These are phyloP conservation scores for Fistulinella prunicolor DNA, from an alignment of 768 basidiomycete species.

Conservation along the genomic window DNA sequence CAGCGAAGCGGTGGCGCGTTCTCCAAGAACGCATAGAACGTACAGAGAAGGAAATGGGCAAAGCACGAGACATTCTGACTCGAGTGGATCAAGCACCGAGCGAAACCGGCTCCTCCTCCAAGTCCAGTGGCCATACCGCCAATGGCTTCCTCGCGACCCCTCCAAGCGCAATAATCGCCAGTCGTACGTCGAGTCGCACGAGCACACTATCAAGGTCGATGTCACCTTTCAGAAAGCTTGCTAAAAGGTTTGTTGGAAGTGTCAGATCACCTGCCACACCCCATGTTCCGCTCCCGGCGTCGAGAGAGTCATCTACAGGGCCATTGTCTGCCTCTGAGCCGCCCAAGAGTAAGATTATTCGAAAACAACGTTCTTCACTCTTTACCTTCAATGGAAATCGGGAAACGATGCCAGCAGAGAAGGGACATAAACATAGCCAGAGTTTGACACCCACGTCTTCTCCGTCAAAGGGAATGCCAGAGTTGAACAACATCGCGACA, in stretches of 20 bases:
- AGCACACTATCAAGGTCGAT: constrained; percentile 66
- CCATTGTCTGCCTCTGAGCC: constrained; percentile 58
- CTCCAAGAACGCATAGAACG: constrained; percentile 75
- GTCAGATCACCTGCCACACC: constrained; percentile 38
- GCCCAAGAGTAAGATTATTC: constrained; percentile 30
- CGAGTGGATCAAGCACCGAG: constrained; percentile 51
- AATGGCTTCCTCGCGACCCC: constrained; percentile 69
- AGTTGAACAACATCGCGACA: constrained; percentile 39
- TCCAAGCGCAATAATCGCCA: constrained; percentile 42
- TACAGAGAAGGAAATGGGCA: constrained; percentile 82
- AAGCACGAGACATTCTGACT: constrained; percentile 56
- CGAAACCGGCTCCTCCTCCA: constrained; percentile 73
- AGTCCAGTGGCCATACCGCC: constrained; percentile 52
- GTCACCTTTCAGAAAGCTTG: constrained; percentile 78
- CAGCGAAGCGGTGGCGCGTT: constrained; percentile 80
- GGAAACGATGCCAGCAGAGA: constrained; percentile 50
- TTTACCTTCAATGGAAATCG: constrained; percentile 49
- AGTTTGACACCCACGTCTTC: constrained; percentile 73
- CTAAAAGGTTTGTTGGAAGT: constrained; percentile 60
- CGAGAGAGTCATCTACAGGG: constrained; percentile 35
- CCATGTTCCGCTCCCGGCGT: constrained; percentile 46
- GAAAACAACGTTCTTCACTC: constrained; percentile 63
- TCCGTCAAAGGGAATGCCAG: constrained; percentile 40
- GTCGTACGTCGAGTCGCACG: constrained; percentile 39
- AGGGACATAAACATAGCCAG: constrained; percentile 64